These are phyloP conservation scores for Daldinia decipiens DNA, from an alignment of 495 filamentous ascomycete genomes.

Conservation along the genomic window DNA sequence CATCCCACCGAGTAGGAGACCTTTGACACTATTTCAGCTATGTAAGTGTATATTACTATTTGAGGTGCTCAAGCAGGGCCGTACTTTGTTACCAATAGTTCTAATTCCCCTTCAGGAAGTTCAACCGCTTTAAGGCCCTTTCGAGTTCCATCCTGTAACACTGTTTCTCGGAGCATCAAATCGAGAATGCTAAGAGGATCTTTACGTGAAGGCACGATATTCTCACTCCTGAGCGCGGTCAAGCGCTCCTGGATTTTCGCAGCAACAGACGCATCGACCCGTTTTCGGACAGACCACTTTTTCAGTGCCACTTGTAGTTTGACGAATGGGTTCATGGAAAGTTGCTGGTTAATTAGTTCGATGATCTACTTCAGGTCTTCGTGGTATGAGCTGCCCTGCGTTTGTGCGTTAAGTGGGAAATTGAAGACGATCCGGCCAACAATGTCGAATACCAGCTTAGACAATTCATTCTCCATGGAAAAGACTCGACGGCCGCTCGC, in stretches of 20 bases:
- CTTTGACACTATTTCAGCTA: not conserved
- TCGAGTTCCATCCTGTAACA: conserved; percentile 9
- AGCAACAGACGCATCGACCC: conserved; percentile 2
- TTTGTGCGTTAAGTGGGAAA: not conserved
- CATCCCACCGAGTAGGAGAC: not conserved
- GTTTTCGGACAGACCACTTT: not conserved
- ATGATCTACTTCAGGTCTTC: not conserved
- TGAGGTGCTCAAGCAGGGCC: not conserved
- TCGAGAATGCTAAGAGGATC: conserved; percentile 37
- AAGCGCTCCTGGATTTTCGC: conserved; percentile 4
- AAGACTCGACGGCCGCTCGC: not conserved
- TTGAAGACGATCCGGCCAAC: conserved; percentile 2
- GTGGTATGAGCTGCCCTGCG: conserved; percentile 3
- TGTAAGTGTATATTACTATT: not conserved
- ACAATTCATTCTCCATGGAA: not conserved
- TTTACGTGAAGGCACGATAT: conserved; percentile 29
- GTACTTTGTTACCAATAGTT: not conserved
- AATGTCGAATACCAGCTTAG: not conserved
- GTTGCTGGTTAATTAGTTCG: not conserved
- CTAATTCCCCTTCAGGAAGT: not conserved
- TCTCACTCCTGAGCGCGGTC: conserved; percentile 17
- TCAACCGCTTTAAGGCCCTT: not conserved
- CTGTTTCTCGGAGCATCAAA: conserved; percentile 35
- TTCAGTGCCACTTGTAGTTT: not conserved
- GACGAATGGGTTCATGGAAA: not conserved